phyloP scores from a whole-genome alignment of 306 rosid genomes.

The Bauhinia variegata region DNA sequence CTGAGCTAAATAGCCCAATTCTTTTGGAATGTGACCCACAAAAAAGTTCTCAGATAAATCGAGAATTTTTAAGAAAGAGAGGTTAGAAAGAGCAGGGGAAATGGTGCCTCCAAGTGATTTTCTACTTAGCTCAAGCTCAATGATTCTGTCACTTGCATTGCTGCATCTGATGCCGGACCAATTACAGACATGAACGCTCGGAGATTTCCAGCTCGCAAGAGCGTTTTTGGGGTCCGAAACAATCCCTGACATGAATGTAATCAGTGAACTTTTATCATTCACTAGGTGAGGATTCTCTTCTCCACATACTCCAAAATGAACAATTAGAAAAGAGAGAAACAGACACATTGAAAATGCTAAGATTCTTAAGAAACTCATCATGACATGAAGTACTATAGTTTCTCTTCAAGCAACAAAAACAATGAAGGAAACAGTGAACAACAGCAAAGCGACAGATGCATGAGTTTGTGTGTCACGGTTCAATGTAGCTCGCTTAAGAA shows the following conservation, averaged over 20 bases:
- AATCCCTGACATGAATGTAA: constrained; percentile 72
- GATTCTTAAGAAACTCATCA: constrained; percentile 44
- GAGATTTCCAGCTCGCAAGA: constrained; percentile 63
- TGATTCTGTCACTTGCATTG: constrained; percentile 54
- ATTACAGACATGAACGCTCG: constrained; percentile 54
- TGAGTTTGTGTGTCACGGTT: constrained; percentile 28
- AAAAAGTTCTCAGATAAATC: constrained; percentile 77
- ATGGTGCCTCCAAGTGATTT: constrained; percentile 65
- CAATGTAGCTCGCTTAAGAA: constrained; percentile 30
- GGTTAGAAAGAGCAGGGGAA: constrained; percentile 70
- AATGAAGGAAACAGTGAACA: too few relatives aligned
- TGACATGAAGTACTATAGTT: constrained; percentile 4
- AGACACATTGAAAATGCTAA: constrained; percentile 35
- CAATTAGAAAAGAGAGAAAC: constrained; percentile 38
- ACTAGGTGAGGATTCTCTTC: constrained; percentile 37
- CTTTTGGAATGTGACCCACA: constrained; percentile 70
- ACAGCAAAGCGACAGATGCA: constrained; percentile 4
- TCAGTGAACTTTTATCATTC: constrained; percentile 58
- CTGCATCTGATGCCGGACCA: constrained; percentile 84
- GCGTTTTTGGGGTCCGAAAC: constrained; percentile 63
- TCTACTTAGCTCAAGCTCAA: constrained; percentile 78
- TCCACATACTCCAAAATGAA: constrained; percentile 32
- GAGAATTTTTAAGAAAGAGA: constrained; percentile 70
- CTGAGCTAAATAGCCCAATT: constrained; percentile 57
- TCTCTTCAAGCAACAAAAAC: constrained; percentile 27